phyloP scores from a whole-genome alignment of 306 rosid genomes.

The Luffa aegyptiaca region DNA sequence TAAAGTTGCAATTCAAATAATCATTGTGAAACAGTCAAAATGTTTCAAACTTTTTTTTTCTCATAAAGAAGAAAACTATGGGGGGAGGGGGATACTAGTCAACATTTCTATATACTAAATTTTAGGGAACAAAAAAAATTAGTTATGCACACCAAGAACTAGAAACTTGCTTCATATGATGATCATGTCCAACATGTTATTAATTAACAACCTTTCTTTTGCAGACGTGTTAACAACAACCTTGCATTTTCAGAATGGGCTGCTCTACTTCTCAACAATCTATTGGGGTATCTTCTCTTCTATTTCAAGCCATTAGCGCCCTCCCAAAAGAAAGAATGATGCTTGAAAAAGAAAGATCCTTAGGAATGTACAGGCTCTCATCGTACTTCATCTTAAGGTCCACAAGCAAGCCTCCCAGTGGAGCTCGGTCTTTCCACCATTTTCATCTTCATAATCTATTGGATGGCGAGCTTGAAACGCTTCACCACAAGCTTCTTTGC shows the following conservation, averaged over 20 bases:
- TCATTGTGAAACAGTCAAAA: no score
- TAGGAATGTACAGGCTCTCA: constrained; percentile 59
- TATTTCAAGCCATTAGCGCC: constrained; percentile 60
- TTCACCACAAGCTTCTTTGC: constrained; percentile 8
- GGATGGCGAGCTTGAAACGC: constrained; percentile 47
- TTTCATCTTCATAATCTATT: constrained; percentile 38
- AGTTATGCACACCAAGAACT: no score
- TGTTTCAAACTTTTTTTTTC: background rate
- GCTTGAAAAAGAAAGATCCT: constrained; percentile 52
- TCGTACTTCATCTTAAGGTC: constrained; percentile 49
- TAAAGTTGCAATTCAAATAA: no score
- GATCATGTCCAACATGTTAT: no score
- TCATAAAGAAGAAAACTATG: no score
- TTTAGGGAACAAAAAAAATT: no score
- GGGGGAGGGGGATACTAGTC: background rate
- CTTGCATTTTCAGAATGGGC: constrained; percentile 36
- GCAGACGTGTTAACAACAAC: no score
- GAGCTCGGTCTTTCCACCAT: constrained; percentile 48
- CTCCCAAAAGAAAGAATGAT: constrained; percentile 49
- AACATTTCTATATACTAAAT: no score
- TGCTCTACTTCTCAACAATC: constrained; percentile 30
- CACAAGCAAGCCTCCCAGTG: constrained; percentile 44
- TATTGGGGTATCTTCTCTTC: constrained; percentile 50
- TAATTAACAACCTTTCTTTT: background rate
- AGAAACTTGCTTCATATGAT: no score